Conservation (phyloP, 306 rosid genomes). For the Inga laurina region DNA sequence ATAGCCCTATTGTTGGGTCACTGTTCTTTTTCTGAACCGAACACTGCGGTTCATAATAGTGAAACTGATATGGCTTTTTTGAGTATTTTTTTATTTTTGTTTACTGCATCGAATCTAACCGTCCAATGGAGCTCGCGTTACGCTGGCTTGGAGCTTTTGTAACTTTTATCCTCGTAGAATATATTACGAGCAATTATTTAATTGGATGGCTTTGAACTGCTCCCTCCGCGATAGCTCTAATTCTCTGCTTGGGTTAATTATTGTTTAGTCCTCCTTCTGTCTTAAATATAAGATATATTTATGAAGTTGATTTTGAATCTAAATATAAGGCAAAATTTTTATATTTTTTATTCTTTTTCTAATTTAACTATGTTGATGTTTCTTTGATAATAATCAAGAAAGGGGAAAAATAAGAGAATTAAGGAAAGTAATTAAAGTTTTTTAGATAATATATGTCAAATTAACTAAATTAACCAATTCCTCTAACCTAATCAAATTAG, state of each 20-base stretch:
- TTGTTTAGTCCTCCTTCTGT: too few relatives aligned
- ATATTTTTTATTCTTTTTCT: too few relatives aligned
- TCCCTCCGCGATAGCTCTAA: not conserved
- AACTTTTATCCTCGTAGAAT: slow-evolving; percentile 2
- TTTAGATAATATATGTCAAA: too few relatives aligned
- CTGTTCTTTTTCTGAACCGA: slow-evolving; percentile 56
- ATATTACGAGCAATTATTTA: not conserved
- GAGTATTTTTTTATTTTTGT: not conserved
- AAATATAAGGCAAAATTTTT: too few relatives aligned
- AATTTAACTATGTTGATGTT: too few relatives aligned
- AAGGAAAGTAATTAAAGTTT: rapidly evolving
- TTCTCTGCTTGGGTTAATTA: not conserved
- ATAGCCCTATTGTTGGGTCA: slow-evolving; percentile 53
- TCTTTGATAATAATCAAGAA: too few relatives aligned
- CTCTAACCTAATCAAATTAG: too few relatives aligned
- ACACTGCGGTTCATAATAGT: slow-evolving; percentile 56
- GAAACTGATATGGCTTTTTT: slow-evolving; percentile 41
- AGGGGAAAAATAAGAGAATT: too few relatives aligned
- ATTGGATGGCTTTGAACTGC: not conserved
- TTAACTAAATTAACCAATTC: too few relatives aligned
- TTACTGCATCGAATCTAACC: slow-evolving; percentile 40
- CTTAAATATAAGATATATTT: too few relatives aligned
- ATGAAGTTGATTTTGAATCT: too few relatives aligned
- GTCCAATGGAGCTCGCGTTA: slow-evolving; percentile 28
- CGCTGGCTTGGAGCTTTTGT: not conserved